Evolutionary conservation across 2,329 filamentous ascomycete genomes (phyloP).

Genomic region (Phyllosticta paracitricarpa): DNA sequence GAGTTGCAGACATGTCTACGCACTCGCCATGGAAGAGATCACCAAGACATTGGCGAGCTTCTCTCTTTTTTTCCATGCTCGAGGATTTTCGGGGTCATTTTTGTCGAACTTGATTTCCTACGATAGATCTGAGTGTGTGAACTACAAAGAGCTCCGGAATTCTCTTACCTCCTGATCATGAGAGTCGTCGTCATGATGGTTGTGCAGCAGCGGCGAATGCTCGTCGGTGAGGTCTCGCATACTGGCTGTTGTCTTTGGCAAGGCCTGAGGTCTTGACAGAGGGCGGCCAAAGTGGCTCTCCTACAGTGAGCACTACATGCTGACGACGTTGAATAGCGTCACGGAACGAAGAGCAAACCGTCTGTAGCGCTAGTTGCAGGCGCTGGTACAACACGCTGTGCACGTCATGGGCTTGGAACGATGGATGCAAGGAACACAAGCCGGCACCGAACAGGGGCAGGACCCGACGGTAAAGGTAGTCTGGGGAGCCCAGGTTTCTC

Average conservation of each 20-base stretch:
- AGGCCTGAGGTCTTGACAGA: not conserved
- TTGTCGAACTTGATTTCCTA: conserved; percentile 26
- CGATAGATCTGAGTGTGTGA: conserved; percentile 13
- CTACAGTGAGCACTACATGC: not conserved
- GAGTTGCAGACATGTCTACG: conserved; percentile 1
- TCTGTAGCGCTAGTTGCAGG: not conserved
- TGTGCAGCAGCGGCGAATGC: conserved; percentile 30
- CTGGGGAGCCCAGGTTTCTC: not conserved
- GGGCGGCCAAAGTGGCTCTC: not conserved
- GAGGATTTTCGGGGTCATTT: conserved; percentile 34
- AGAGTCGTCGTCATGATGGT: conserved; percentile 23
- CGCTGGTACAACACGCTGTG: not conserved
- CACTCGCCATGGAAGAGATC: conserved; percentile 41
- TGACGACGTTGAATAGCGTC: not conserved
- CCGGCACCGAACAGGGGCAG: not conserved
- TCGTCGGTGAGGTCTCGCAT: conserved; percentile 19
- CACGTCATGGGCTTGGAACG: not conserved
- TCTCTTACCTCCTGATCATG: conserved; percentile 21
- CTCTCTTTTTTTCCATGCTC: conserved; percentile 34
- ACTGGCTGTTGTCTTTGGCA: not conserved
- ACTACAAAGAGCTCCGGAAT: not conserved
- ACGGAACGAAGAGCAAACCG: not conserved
- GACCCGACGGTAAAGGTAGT: too few species aligned
- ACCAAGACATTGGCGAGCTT: conserved; percentile 42
- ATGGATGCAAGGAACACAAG: not conserved